These are phyloP conservation scores for Plenodomus biglobosus DNA, from an alignment of 2,329 filamentous ascomycete species.

Conservation along the genomic window DNA sequence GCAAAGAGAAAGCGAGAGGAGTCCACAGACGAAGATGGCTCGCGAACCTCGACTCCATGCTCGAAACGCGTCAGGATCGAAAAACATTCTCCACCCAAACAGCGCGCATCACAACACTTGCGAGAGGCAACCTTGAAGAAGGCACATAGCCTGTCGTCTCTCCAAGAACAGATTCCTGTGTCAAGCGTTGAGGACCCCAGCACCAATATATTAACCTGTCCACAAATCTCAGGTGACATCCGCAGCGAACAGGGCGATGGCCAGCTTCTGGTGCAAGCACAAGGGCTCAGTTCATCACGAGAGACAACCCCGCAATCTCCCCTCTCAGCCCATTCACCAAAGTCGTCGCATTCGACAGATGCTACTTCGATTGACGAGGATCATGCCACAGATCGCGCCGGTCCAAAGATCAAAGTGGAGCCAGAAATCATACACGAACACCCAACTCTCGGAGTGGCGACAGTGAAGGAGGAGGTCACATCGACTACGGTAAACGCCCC, in stretches of 20 bases:
- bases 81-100: constrained; percentile 13
- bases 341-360: constrained; percentile 42
- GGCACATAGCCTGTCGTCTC: constrained; percentile 35
- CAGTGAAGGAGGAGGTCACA: constrained; percentile 30
- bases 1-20: constrained; percentile 34
- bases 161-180: constrained; percentile 34
- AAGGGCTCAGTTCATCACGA: constrained; percentile 33
- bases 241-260: constrained; percentile 39
- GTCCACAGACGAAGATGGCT: constrained; percentile 13
- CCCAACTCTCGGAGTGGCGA: constrained; percentile 33
- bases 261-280: constrained; percentile 30
- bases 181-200: constrained; percentile 37
- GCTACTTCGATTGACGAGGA: constrained; percentile 43
- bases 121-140: constrained; percentile 35
- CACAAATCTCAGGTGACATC: constrained; percentile 26
- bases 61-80: constrained; percentile 17
- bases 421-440: constrained; percentile 22
- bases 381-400: constrained; percentile 4
- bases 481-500: constrained; percentile 34
- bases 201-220: constrained; percentile 16
- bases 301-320: constrained; percentile 35
- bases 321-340: constrained; percentile 30
- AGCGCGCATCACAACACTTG: constrained; percentile 17
- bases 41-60: constrained; percentile 15
- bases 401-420: constrained; percentile 26